These are phyloP conservation scores for Gossypium turneri DNA, from an alignment of 345 rosid genomes.

Conservation along the genomic window DNA sequence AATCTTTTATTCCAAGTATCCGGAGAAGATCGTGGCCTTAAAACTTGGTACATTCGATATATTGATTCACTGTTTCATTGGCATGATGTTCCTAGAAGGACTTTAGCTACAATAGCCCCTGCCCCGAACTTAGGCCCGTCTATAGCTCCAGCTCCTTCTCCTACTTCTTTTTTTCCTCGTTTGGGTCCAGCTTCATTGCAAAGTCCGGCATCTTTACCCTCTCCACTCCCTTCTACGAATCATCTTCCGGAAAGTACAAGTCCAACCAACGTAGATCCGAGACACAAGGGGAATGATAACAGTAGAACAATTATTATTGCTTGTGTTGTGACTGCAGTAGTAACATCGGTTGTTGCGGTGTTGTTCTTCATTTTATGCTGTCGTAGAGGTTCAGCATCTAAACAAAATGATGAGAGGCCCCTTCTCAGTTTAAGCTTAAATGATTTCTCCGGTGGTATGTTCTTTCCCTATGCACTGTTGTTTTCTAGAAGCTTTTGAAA, in stretches of 20 bases:
- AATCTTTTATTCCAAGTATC: conserved; percentile 28
- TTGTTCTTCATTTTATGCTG: conserved; percentile 70
- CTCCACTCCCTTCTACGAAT: conserved; percentile 10
- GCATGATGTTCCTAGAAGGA: conserved; percentile 37
- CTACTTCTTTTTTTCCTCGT: background rate
- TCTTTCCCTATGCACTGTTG: background rate
- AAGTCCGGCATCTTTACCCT: conserved; percentile 14
- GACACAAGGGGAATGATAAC: conserved; percentile 19
- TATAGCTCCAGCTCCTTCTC: background rate
- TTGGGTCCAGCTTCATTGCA: conserved; percentile 21
- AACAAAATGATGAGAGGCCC: conserved; percentile 75
- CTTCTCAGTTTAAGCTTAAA: conserved; percentile 82
- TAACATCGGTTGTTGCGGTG: conserved; percentile 63
- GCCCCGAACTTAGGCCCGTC: background rate
- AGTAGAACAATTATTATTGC: conserved; percentile 53
- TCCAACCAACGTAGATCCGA: background rate
- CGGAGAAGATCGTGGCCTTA: conserved; percentile 42
- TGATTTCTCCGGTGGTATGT: conserved; percentile 62
- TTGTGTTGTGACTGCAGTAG: conserved; percentile 65
- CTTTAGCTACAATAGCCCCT: conserved; percentile 19
- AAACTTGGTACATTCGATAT: conserved; percentile 30
- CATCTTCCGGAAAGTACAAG: background rate
- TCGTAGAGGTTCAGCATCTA: conserved; percentile 34
- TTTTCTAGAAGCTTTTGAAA: conserved; percentile 4
- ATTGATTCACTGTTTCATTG: conserved; percentile 27